These are phyloP conservation scores for Coffea eugenioides DNA, from an alignment of 257 asterid species.

Conservation along the genomic window DNA sequence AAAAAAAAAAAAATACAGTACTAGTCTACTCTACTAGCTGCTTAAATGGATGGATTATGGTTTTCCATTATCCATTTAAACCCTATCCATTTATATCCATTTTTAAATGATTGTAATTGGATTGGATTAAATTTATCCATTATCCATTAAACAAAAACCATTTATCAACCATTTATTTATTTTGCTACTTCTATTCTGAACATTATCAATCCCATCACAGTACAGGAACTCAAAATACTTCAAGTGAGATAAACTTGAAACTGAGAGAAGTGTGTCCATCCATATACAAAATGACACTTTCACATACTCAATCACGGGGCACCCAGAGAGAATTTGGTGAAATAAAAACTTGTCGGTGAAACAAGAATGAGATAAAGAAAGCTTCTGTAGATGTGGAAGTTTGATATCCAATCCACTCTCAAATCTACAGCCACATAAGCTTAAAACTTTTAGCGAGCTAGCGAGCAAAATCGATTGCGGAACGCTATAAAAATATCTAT, in stretches of 20 bases:
- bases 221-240: slow-evolving; percentile 2
- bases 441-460: background rate
- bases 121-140: too few relatives aligned
- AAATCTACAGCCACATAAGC: background rate
- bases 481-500: background rate
- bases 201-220: background rate
- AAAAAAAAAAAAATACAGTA: too few relatives aligned
- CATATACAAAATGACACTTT: background rate
- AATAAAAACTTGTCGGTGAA: background rate
- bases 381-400: slow-evolving; percentile 2
- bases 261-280: background rate
- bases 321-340: slow-evolving; percentile 1
- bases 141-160: too few relatives aligned
- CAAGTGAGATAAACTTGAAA: background rate
- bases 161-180: too few relatives aligned
- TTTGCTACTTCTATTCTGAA: background rate
- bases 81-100: too few relatives aligned
- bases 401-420: background rate
- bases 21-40: too few relatives aligned
- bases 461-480: background rate
- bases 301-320: background rate
- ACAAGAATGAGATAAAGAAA: background rate
- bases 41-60: too few relatives aligned
- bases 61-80: too few relatives aligned
- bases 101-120: too few relatives aligned